These are phyloP conservation scores for Poa annua DNA, from an alignment of 176 grass and related monocot species.

Conservation along the genomic window DNA sequence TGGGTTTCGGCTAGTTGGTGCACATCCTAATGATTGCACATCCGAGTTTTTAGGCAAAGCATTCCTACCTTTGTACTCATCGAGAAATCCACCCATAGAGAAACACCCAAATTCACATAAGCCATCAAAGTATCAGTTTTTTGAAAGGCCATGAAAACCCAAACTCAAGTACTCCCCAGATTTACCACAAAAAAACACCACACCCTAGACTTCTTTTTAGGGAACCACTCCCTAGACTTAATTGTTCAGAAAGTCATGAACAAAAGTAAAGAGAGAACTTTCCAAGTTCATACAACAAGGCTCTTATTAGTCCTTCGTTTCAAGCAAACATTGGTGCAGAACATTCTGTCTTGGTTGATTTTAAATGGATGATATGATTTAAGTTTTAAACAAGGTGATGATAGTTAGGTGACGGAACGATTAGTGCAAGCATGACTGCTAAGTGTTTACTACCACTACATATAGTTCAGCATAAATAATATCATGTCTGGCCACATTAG, in stretches of 20 bases:
- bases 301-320: not conserved
- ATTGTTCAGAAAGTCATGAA: constrained; percentile 20
- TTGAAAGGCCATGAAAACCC: not conserved
- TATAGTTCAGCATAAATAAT: not conserved
- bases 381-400: not conserved
- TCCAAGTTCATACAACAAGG: constrained; percentile 5
- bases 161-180: not conserved
- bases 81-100: not conserved
- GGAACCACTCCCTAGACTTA: not conserved
- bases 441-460: not conserved
- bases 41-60: not conserved
- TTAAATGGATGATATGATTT: not conserved
- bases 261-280: not conserved
- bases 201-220: not conserved
- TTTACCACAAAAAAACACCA: not conserved
- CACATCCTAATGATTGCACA: not conserved
- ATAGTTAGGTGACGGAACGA: not conserved
- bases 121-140: not conserved
- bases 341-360: not conserved
- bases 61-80: not conserved
- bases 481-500: not conserved
- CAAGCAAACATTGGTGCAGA: not conserved
- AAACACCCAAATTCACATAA: not conserved
- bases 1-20: not conserved
- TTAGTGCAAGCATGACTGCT: not conserved